These are phyloP conservation scores for Fomitopsis pinicola DNA, from an alignment of 1,284 basidiomycete genomes.

Conservation along the genomic window DNA sequence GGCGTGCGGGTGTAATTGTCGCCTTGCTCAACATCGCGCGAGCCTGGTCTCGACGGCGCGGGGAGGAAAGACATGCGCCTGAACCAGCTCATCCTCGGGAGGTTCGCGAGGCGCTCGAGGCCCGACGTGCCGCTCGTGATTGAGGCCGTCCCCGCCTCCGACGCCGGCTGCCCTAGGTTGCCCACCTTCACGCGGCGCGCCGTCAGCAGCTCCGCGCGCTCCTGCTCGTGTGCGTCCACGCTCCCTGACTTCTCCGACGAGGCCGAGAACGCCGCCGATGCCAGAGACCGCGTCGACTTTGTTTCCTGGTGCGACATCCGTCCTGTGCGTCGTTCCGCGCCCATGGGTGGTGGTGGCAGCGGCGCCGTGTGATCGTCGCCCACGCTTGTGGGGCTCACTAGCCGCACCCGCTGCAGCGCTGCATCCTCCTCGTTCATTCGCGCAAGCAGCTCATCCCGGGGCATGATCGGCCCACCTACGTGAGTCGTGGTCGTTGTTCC, in stretches of 20 bases:
- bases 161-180: constrained; percentile 30
- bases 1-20: constrained; percentile 28
- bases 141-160: constrained; percentile 20
- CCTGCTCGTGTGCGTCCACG: constrained; percentile 17
- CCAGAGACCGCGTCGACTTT: constrained; percentile 19
- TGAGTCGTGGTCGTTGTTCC: constrained; percentile 5
- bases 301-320: constrained; percentile 13
- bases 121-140: constrained; percentile 31
- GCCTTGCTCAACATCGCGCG: constrained; percentile 12
- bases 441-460: constrained; percentile 24
- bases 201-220: constrained; percentile 50
- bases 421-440: constrained; percentile 21
- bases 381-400: constrained; percentile 21
- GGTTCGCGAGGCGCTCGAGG: constrained; percentile 38
- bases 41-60: constrained; percentile 8
- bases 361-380: constrained; percentile 28
- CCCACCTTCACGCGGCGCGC: constrained; percentile 56
- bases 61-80: constrained; percentile 28
- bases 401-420: constrained; percentile 19
- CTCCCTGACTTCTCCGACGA: constrained; percentile 26
- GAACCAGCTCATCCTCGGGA: constrained; percentile 54
- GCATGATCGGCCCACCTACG: constrained; percentile 25
- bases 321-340: constrained; percentile 24
- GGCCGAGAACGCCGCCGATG: constrained; percentile 14
- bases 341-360: constrained; percentile 32